These are phyloP conservation scores for Thermomyces lanuginosus DNA, from an alignment of 2,329 filamentous ascomycete species.

Conservation along the genomic window DNA sequence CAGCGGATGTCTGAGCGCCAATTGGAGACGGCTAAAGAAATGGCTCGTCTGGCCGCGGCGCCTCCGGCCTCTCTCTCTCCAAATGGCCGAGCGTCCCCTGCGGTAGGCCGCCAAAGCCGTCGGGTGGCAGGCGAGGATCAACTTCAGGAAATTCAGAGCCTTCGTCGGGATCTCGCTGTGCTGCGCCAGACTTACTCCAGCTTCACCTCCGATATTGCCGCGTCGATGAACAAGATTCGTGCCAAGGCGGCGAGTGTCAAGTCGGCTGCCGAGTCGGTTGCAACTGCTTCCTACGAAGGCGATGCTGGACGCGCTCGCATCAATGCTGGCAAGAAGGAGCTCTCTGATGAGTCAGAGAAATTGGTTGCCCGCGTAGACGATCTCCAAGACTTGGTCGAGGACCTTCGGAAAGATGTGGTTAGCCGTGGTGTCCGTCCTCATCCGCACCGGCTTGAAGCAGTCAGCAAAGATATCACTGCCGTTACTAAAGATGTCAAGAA, in stretches of 20 bases:
- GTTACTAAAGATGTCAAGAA: conserved; percentile 79
- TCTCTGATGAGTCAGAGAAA: conserved; percentile 74
- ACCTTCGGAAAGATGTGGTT: conserved; percentile 93
- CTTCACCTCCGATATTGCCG: conserved; percentile 75
- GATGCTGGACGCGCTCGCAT: conserved; percentile 77
- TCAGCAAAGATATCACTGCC: conserved; percentile 70
- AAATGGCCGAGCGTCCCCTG: conserved; percentile 7
- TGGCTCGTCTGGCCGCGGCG: conserved; percentile 48
- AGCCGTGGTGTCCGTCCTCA: conserved; percentile 78
- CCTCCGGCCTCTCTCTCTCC: conserved; percentile 19
- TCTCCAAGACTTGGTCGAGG: conserved; percentile 90
- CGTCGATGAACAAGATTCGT: conserved; percentile 70
- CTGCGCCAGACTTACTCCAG: conserved; percentile 84
- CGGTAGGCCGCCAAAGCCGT: no score
- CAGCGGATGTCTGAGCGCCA: conserved; percentile 82
- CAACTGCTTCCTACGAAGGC: conserved; percentile 54
- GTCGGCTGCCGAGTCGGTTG: conserved; percentile 51
- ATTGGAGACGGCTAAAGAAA: conserved; percentile 73
- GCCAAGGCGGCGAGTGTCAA: conserved; percentile 72
- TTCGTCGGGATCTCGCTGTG: conserved; percentile 78
- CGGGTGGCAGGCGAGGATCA: conserved; percentile 40
- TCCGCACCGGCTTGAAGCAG: conserved; percentile 73
- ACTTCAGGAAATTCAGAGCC: conserved; percentile 58
- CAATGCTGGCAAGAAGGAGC: conserved; percentile 66
- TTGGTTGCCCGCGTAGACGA: conserved; percentile 89